Percentiles rank a stretch among this genome's conserved stretches.
Evolutionary conservation across 306 rosid species (phyloP).

Genomic region (Ormosia emarginata): DNA sequence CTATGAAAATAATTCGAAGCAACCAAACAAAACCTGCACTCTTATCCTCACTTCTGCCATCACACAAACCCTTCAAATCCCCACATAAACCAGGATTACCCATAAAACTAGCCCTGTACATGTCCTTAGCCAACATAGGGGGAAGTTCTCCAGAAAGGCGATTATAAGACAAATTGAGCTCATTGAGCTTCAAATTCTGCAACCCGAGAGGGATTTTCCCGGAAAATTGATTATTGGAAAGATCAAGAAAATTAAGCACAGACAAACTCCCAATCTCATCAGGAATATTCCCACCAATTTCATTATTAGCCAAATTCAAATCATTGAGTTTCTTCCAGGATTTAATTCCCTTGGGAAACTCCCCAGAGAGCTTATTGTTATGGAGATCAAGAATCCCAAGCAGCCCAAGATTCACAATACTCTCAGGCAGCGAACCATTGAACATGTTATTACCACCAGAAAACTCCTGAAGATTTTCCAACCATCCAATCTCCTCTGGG

Average conservation of each 20-base stretch:
- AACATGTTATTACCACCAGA: slow-evolving; percentile 50
- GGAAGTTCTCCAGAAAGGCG: slow-evolving; percentile 70
- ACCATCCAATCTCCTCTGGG: slow-evolving; percentile 72
- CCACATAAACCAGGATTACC: slow-evolving; percentile 84
- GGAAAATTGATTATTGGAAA: slow-evolving; percentile 58
- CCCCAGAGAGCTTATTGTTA: slow-evolving; percentile 58
- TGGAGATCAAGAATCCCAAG: slow-evolving; percentile 77
- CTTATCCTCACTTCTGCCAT: slow-evolving; percentile 28
- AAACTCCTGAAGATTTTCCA: slow-evolving; percentile 56
- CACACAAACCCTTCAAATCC: slow-evolving; percentile 53
- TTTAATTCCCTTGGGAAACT: slow-evolving; percentile 45
- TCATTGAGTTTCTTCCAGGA: slow-evolving; percentile 68
- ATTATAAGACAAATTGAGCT: slow-evolving; percentile 72
- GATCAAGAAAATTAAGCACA: slow-evolving; percentile 77
- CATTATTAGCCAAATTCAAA: slow-evolving; percentile 67
- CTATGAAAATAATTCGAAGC: slow-evolving; percentile 55
- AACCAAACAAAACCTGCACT: slow-evolving; percentile 51
- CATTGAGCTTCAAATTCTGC: slow-evolving; percentile 75
- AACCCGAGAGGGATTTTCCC: slow-evolving; percentile 64
- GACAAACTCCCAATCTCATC: slow-evolving; percentile 54
- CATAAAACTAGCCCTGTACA: slow-evolving; percentile 65
- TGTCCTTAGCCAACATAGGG: slow-evolving; percentile 53
- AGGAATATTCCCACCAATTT: slow-evolving; percentile 67
- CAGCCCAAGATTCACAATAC: slow-evolving; percentile 51
- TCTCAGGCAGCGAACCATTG: slow-evolving; percentile 54